A percentile compares a stretch with the other conserved stretches of the same genome.
phyloP scores from a whole-genome alignment of 306 rosid genomes.

The Oxytropis ochrocephala region DNA sequence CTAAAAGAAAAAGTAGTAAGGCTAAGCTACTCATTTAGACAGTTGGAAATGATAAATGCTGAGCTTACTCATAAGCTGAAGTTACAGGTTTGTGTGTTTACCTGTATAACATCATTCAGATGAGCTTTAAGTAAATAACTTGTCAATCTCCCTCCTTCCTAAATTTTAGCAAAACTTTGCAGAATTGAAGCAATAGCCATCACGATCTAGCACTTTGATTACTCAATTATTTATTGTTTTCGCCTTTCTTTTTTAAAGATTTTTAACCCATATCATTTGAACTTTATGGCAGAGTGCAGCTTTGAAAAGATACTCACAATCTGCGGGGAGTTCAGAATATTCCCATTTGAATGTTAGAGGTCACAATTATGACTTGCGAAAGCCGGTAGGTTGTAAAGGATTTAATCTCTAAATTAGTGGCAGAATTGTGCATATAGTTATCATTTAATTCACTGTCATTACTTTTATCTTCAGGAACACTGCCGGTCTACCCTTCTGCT shows the following conservation, averaged over 20 bases:
- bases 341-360: conserved; percentile 24
- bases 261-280: neutral
- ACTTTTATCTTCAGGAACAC: conserved; percentile 41
- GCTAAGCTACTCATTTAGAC: conserved; percentile 49
- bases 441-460: neutral
- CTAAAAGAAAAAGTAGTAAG: conserved; percentile 68
- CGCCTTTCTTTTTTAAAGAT: neutral
- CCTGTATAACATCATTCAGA: neutral
- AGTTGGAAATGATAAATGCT: conserved; percentile 51
- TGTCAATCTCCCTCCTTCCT: neutral
- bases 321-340: conserved; percentile 21
- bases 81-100: conserved; percentile 31
- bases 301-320: conserved; percentile 27
- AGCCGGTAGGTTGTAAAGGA: conserved; percentile 39
- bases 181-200: neutral
- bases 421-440: neutral
- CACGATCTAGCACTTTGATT: conserved; percentile 12
- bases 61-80: conserved; percentile 64
- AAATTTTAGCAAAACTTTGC: neutral
- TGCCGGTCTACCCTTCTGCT: conserved; percentile 39
- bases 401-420: neutral
- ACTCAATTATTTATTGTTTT: neutral
- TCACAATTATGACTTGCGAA: conserved; percentile 52
- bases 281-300: conserved; percentile 43
- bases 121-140: neutral